Percentiles rank a stretch among this genome's conserved stretches.
These are phyloP conservation scores for Letharia lupina DNA, from an alignment of 495 filamentous ascomycete genomes.

Conservation along the genomic window DNA sequence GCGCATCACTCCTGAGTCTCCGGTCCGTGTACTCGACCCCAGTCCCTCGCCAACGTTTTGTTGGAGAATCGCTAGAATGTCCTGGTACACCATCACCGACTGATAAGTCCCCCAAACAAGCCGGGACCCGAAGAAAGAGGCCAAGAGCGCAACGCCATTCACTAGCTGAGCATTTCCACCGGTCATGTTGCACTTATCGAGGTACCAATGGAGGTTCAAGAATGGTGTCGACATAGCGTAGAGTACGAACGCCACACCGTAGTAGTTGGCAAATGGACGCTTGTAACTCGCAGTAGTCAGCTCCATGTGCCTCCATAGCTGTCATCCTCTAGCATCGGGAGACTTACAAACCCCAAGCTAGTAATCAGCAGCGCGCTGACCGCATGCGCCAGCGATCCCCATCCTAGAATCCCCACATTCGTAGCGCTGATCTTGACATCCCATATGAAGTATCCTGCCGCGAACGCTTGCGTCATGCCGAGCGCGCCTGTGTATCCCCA, in stretches of 20 bases:
- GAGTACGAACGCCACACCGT: constrained; percentile 83
- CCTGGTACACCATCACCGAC: constrained; percentile 60
- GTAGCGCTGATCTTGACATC: constrained; percentile 66
- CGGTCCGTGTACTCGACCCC: too few relatives aligned
- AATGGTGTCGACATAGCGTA: constrained; percentile 91
- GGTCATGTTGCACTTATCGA: constrained; percentile 89
- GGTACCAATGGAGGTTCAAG: constrained; percentile 97
- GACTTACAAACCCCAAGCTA: constrained; percentile 80
- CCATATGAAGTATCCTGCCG: constrained; percentile 89
- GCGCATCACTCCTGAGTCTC: constrained; percentile 30
- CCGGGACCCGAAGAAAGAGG: constrained; percentile 75
- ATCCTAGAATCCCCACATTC: constrained; percentile 70
- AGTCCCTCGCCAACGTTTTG: too few relatives aligned
- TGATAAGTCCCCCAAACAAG: constrained; percentile 84
- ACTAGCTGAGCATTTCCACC: constrained; percentile 69
- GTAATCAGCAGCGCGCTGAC: constrained; percentile 76
- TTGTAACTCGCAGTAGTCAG: constrained; percentile 31
- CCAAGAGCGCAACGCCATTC: constrained; percentile 62
- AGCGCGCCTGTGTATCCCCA: constrained; percentile 79
- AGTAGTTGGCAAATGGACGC: constrained; percentile 90
- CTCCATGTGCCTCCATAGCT: background rate
- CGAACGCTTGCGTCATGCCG: constrained; percentile 74
- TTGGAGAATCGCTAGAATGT: constrained; percentile 27
- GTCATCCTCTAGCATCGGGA: background rate
- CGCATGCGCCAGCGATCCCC: constrained; percentile 82